Conservation (phyloP, 768 basidiomycete species). For the Suillus discolor region DNA sequence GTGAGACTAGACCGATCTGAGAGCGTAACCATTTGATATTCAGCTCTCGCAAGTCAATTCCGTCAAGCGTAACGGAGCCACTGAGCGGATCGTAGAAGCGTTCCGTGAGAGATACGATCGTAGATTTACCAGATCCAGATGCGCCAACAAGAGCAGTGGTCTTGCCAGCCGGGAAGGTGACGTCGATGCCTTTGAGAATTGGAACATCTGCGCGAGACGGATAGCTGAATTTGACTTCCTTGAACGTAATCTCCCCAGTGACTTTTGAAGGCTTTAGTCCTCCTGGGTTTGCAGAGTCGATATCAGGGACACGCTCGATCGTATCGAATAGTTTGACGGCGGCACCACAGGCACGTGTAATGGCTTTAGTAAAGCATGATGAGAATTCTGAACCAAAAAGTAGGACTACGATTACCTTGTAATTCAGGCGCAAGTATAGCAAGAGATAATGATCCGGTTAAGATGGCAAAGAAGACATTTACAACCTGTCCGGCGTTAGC, state of each 20-base stretch:
- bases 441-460: conserved; percentile 59
- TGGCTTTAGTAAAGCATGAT: conserved; percentile 27
- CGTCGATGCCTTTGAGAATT: conserved; percentile 46
- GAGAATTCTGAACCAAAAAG: neutral
- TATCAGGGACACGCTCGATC: conserved; percentile 56
- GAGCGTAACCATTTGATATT: conserved; percentile 53
- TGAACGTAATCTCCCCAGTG: conserved; percentile 48
- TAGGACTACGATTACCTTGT: conserved; percentile 29
- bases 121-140: conserved; percentile 41
- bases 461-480: conserved; percentile 52
- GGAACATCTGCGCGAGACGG: conserved; percentile 49
- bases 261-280: conserved; percentile 48
- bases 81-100: conserved; percentile 54
- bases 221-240: conserved; percentile 55
- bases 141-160: conserved; percentile 44
- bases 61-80: conserved; percentile 48
- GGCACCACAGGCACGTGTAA: conserved; percentile 52
- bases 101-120: conserved; percentile 48
- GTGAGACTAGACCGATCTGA: conserved; percentile 54
- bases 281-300: conserved; percentile 48
- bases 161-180: conserved; percentile 46
- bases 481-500: conserved; percentile 49
- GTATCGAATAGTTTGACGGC: conserved; percentile 57
- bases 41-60: conserved; percentile 43
- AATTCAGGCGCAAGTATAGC: conserved; percentile 55